These are phyloP conservation scores for Hypomontagnella monticulosa DNA, from an alignment of 495 filamentous ascomycete genomes.

Conservation along the genomic window DNA sequence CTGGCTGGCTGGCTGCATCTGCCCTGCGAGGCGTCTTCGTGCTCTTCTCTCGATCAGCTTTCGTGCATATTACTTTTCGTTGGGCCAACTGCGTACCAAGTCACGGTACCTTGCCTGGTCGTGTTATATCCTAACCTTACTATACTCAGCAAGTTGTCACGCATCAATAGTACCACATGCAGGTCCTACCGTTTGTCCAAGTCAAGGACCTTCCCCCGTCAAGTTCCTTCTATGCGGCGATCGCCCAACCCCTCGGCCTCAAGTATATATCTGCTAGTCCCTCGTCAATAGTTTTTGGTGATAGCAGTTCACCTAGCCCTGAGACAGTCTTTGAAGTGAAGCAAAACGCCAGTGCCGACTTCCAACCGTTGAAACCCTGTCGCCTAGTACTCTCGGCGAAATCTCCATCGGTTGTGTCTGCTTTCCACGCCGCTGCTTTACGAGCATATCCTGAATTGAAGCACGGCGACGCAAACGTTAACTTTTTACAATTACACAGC, in stretches of 20 bases:
- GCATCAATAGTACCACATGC: constrained; percentile 38
- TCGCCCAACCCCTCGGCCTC: constrained; percentile 78
- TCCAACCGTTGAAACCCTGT: constrained; percentile 45
- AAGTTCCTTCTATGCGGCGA: constrained; percentile 80
- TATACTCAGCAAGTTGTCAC: constrained; percentile 10
- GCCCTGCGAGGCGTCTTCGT: constrained; percentile 13
- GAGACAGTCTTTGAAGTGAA: constrained; percentile 54
- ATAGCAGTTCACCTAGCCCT: constrained; percentile 41
- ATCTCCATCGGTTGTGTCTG: constrained; percentile 52
- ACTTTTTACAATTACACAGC: constrained; percentile 27
- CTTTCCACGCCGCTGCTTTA: constrained; percentile 54
- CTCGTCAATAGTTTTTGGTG: constrained; percentile 47
- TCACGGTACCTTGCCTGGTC: neutral
- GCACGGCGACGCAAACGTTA: constrained; percentile 12
- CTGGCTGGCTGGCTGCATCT: constrained; percentile 21
- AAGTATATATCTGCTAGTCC: constrained; percentile 62
- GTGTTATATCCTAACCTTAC: constrained; percentile 5
- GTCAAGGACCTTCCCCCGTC: constrained; percentile 81
- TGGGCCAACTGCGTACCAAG: constrained; percentile 1
- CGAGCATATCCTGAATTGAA: constrained; percentile 50
- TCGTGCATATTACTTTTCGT: constrained; percentile 17
- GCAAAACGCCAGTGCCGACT: constrained; percentile 41
- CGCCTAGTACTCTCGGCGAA: constrained; percentile 53
- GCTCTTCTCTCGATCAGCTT: constrained; percentile 17
- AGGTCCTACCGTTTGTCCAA: constrained; percentile 56